Percentiles rank a stretch among this genome's conserved stretches.
Evolutionary conservation across 2,329 filamentous ascomycete genomes (phyloP).

Genomic region (Lasiodiplodia theobromae): DNA sequence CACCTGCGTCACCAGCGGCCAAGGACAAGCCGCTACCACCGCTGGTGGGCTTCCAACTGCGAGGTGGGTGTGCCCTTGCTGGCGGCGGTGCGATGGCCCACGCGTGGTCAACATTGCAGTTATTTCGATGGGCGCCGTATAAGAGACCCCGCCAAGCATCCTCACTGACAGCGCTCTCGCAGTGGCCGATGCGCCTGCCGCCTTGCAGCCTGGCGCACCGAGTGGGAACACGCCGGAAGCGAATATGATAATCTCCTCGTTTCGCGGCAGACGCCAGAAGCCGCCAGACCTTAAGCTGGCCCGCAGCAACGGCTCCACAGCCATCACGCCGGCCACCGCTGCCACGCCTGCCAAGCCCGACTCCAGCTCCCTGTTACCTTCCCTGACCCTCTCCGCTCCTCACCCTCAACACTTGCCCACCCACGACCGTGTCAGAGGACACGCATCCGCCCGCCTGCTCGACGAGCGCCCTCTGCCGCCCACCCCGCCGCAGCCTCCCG

Average conservation of each 20-base stretch:
- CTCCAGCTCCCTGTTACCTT: constrained; percentile 32
- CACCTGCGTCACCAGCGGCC: constrained; percentile 12
- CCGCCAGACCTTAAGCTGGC: constrained; percentile 44
- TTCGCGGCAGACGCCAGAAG: constrained; percentile 39
- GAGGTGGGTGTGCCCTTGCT: constrained; percentile 27
- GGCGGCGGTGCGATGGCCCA: constrained; percentile 13
- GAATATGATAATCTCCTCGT: constrained; percentile 41
- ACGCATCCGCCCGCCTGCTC: constrained; percentile 11
- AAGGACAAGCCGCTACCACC: constrained; percentile 22
- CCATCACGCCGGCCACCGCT: constrained; percentile 38
- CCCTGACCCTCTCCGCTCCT: constrained; percentile 30
- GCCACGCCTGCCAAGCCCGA: constrained; percentile 36
- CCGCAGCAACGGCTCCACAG: constrained; percentile 49
- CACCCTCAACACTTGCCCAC: constrained; percentile 25
- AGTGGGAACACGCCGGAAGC: constrained; percentile 30
- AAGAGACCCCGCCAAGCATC: neutral
- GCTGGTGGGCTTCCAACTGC: constrained; percentile 25
- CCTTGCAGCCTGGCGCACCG: constrained; percentile 4
- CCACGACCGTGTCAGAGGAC: constrained; percentile 18
- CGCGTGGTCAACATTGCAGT: constrained; percentile 13
- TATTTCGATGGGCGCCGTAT: constrained; percentile 18
- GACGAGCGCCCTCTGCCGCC: constrained; percentile 38
- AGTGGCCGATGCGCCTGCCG: constrained; percentile 23
- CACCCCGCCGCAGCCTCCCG: constrained; percentile 44
- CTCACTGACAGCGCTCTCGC: constrained; percentile 21